Percentiles rank a stretch among this genome's conserved stretches.
Evolutionary conservation across 2,329 filamentous ascomycete genomes (phyloP).

Genomic region (Fusarium tupiense): DNA sequence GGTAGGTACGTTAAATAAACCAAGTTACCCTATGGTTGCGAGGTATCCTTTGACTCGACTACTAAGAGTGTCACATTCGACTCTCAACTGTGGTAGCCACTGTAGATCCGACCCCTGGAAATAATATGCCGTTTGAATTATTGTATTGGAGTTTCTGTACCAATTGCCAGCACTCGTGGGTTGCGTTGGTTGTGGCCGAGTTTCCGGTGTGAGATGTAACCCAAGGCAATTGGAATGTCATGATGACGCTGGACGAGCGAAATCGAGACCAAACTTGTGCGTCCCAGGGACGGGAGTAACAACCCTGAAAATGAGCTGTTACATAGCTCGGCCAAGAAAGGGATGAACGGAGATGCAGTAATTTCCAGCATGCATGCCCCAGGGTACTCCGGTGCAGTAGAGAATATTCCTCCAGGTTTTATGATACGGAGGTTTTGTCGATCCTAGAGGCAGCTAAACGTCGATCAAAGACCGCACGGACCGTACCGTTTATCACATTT

Average conservation of each 20-base stretch:
- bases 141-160: background rate
- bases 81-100: background rate
- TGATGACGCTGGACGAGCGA: constrained; percentile 24
- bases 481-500: constrained; percentile 28
- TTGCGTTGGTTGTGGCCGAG: constrained; percentile 7
- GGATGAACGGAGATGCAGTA: background rate
- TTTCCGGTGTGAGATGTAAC: constrained; percentile 2
- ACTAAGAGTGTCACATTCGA: background rate
- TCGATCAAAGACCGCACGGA: constrained; percentile 36
- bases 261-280: background rate
- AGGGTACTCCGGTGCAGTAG: background rate
- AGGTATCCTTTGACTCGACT: background rate
- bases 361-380: background rate
- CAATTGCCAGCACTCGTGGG: constrained; percentile 3
- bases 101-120: constrained; percentile 5
- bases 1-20: background rate
- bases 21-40: constrained; percentile 13
- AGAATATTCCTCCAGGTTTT: constrained; percentile 8
- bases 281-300: background rate
- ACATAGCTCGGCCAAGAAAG: constrained; percentile 2
- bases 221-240: constrained; percentile 32
- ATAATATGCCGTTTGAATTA: background rate
- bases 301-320: constrained; percentile 7
- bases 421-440: constrained; percentile 14
- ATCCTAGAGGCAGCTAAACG: constrained; percentile 29